Percentiles rank a stretch among this genome's conserved stretches.
phyloP scores from a whole-genome alignment of 2,329 filamentous ascomycete species.

The Neocatenulostroma microsporum region DNA sequence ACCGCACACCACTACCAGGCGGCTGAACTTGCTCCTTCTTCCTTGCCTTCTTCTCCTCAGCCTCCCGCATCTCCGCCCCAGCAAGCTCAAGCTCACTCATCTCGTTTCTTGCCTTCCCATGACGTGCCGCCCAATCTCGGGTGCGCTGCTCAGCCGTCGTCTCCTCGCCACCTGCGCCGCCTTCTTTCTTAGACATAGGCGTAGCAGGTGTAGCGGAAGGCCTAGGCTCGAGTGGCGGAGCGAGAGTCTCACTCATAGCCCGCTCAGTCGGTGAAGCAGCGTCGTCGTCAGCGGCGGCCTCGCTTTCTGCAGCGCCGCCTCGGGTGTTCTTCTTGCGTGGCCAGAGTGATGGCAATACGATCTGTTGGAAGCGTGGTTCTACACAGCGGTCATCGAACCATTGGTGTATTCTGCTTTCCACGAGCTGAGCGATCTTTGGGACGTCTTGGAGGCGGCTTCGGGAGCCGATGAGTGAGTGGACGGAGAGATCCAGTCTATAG shows the following conservation, averaged over 20 bases:
- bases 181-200: not conserved
- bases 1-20: not conserved
- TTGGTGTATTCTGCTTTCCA: conserved; percentile 69
- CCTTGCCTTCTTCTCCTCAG: conserved; percentile 23
- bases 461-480: conserved; percentile 69
- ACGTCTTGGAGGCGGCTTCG: conserved; percentile 76
- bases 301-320: conserved; percentile 56
- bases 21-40: conserved; percentile 3
- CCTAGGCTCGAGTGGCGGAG: conserved; percentile 6
- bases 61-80: conserved; percentile 28
- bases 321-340: conserved; percentile 76
- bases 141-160: conserved; percentile 29
- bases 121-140: conserved; percentile 27
- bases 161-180: conserved; percentile 8
- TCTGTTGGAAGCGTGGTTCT: conserved; percentile 79
- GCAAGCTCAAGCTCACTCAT: conserved; percentile 27
- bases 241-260: not conserved
- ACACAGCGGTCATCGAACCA: conserved; percentile 87
- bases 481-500: conserved; percentile 75
- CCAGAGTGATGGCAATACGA: conserved; percentile 74
- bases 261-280: conserved; percentile 8
- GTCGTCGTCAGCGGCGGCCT: conserved; percentile 13
- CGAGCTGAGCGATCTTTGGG: conserved; percentile 77
- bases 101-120: conserved; percentile 23
- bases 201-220: no score